Conservation (phyloP, 2,329 filamentous ascomycete species). For the Aspergillus candidus region DNA sequence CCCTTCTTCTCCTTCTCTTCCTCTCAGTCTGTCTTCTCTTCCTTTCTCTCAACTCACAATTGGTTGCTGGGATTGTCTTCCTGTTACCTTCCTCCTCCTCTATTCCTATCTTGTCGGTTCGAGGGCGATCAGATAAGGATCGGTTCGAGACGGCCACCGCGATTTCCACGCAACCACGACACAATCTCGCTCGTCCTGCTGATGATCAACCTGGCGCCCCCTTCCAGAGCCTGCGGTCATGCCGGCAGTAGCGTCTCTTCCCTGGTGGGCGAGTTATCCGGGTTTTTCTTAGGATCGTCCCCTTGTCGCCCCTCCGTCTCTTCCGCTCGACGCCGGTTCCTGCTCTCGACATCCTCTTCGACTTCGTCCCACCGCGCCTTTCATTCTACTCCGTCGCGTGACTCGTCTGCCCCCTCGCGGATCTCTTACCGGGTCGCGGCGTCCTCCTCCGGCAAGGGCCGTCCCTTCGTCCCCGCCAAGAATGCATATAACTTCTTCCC, state of each 20-base stretch:
- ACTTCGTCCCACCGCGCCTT: conserved; percentile 17
- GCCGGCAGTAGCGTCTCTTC: conserved; percentile 29
- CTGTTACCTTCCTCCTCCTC: conserved; percentile 3
- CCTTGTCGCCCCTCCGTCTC: conserved; percentile 4
- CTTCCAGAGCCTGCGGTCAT: conserved; percentile 28
- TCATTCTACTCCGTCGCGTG: conserved; percentile 23
- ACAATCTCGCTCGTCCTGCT: conserved; percentile 17
- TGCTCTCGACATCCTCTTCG: conserved; percentile 3
- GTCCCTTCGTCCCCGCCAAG: conserved; percentile 59
- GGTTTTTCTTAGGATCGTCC: conserved; percentile 11
- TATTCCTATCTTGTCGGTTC: too few species aligned
- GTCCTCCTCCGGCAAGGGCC: conserved; percentile 68
- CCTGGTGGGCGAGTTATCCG: conserved; percentile 18
- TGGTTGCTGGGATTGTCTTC: neutral
- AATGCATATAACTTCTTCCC: conserved; percentile 70
- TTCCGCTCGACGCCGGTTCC: conserved; percentile 6
- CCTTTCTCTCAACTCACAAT: neutral
- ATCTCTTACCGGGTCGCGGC: conserved; percentile 66
- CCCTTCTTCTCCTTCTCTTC: neutral
- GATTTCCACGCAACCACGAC: conserved; percentile 11
- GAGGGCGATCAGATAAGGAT: too few species aligned
- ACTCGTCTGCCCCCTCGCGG: conserved; percentile 25
- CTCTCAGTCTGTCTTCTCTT: neutral
- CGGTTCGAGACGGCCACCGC: too few species aligned
- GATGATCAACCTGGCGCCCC: conserved; percentile 28